These are phyloP conservation scores for Aspergillus caelatus DNA, from an alignment of 2,329 filamentous ascomycete species.

Conservation along the genomic window DNA sequence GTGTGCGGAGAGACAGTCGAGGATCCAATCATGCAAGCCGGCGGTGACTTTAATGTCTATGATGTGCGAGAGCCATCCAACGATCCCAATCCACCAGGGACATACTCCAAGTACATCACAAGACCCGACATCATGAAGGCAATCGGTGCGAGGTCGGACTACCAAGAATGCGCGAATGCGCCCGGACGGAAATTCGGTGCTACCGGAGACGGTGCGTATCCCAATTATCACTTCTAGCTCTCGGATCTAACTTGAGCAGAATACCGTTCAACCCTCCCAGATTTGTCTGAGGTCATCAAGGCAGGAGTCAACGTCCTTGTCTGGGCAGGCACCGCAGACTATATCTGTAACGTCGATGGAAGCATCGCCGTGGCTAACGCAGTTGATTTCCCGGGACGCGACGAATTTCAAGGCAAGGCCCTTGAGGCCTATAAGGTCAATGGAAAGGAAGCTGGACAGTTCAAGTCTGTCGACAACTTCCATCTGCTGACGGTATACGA, in stretches of 20 bases:
- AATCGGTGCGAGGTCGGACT: constrained; percentile 51
- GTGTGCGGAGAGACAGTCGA: constrained; percentile 45
- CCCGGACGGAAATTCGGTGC: constrained; percentile 41
- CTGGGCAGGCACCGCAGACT: constrained; percentile 62
- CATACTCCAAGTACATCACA: constrained; percentile 48
- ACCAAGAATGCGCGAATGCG: constrained; percentile 45
- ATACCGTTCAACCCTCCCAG: constrained; percentile 49
- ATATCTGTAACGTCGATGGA: constrained; percentile 63
- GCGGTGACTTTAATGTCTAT: constrained; percentile 43
- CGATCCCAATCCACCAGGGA: constrained; percentile 44
- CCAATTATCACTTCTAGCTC: not conserved
- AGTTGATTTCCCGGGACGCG: constrained; percentile 46
- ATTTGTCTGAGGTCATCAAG: constrained; percentile 50
- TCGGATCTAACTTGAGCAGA: constrained; percentile 28
- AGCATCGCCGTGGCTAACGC: constrained; percentile 51
- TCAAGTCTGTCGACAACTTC: constrained; percentile 55
- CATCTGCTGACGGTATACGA: constrained; percentile 54
- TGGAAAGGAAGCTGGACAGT: constrained; percentile 52
- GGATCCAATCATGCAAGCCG: constrained; percentile 29
- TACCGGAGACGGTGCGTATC: constrained; percentile 45
- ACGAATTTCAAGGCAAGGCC: constrained; percentile 44
- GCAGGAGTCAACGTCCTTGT: constrained; percentile 54
- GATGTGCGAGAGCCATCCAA: constrained; percentile 46
- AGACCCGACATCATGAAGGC: constrained; percentile 40
- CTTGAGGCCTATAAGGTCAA: constrained; percentile 52